Evolutionary conservation across 164 flowering plant genomes (phyloP), one percentile per base, ranked within the genome.

Genomic region (Piper betle): DNA sequence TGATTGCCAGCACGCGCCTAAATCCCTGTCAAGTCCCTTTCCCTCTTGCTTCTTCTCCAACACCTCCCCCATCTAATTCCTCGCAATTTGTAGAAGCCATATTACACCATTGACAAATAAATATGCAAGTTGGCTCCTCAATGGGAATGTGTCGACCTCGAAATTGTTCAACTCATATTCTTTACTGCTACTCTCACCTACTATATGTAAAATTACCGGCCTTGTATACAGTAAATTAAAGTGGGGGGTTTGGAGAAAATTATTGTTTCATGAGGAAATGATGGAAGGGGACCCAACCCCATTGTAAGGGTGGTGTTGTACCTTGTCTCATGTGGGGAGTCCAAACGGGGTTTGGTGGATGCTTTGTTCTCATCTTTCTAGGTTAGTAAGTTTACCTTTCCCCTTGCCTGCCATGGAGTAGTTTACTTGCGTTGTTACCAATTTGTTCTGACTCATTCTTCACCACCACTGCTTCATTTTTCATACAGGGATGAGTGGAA

Each of bases 321-420:
- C 19, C 60, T 42, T 60, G 67, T 69, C 62, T 40, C 55, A 54
- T 55, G 59, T 75, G 71, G 53, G 61, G 63, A 69, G 33, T 67
- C 72, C 73, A 75, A 72, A 62, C 19, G 52, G 68, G 1, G 73
- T 72, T 67, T 72, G 67, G 70, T 69, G 67, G 58, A 13, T 62
- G 57, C 12, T 59, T 68, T 62, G 58, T 64, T 69, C 57, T 55
- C 64, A 58, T 54, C 33, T 25, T 25, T 25, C 33, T 25, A 25
- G 33, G 33, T 25, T 25, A 25, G 33, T 25, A 25, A 25, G 33
- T 52, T 41, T 10, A 40, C 55, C 38, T 58, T 62, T 62, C 63
- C 43, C 11, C n/a, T 39, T 40, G 13, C 54, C 48, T 8, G 38
- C n/a, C 11, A 67, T 55, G 52, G n/a, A 67, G 39, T 46, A 61